Percentiles rank a stretch among this genome's conserved stretches.
phyloP scores from a whole-genome alignment of 768 basidiomycete genomes.

The Calocybe indica region DNA sequence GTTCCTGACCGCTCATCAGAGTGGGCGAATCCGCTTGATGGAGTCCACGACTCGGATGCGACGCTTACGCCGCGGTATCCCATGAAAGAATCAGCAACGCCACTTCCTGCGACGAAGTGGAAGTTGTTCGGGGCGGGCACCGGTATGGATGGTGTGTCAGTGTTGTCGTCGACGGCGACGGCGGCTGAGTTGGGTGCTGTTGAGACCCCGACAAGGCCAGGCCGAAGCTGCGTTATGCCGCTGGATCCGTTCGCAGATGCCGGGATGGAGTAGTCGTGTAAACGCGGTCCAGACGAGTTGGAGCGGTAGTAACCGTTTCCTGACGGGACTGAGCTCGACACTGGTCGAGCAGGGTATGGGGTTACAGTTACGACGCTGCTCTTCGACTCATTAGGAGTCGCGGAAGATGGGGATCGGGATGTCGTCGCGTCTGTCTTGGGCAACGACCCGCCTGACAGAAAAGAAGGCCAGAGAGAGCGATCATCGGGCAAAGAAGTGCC shows the following conservation, averaged over 20 bases:
- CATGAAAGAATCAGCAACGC: slow-evolving; percentile 6
- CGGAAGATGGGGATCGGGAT: slow-evolving; percentile 6
- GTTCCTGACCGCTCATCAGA: slow-evolving; percentile 12
- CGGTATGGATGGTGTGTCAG: slow-evolving; percentile 22
- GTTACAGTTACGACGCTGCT: slow-evolving; percentile 4
- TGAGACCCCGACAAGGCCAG: slow-evolving; percentile 42
- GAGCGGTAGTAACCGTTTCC: slow-evolving; percentile 16
- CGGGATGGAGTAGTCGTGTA: slow-evolving; percentile 62
- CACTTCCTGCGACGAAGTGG: neutral
- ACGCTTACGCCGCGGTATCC: slow-evolving; percentile 18
- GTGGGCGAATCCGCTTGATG: slow-evolving; percentile 8
- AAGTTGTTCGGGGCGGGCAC: slow-evolving; percentile 21
- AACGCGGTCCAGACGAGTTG: slow-evolving; percentile 44
- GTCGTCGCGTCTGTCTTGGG: slow-evolving; percentile 38
- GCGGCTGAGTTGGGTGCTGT: slow-evolving; percentile 8
- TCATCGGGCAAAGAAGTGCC: slow-evolving; percentile 87
- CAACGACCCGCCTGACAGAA: slow-evolving; percentile 65
- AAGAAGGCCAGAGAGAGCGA: slow-evolving; percentile 87
- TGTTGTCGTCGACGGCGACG: slow-evolving; percentile 4
- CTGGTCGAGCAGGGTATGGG: slow-evolving; percentile 16
- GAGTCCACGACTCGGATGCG: slow-evolving; percentile 24
- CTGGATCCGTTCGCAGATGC: slow-evolving; percentile 22
- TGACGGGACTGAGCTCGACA: slow-evolving; percentile 52
- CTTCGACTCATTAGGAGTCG: slow-evolving; percentile 1
- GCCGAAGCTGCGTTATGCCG: slow-evolving; percentile 53